Base-by-base conservation (phyloP, 306 rosid species). In the Amphicarpaea edgeworthii region DNA sequence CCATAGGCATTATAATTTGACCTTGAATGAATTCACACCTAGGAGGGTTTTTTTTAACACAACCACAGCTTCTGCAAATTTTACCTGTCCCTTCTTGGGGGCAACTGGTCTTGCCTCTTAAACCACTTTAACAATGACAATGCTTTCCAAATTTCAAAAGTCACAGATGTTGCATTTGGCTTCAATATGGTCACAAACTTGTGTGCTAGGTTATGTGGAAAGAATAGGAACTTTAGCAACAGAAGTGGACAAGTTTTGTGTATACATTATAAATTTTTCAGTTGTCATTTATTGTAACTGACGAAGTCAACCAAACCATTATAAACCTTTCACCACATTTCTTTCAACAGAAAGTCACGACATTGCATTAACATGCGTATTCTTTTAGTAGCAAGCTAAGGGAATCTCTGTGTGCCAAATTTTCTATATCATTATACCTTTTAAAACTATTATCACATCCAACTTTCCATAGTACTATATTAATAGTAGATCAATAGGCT, bases 301-400 rank as follows among this genome's bases (percentile, higher is more conserved):
- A 76, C 61, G 23, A 76, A 53, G 32, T 60, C 62, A 68, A 61
- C 26, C 45, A 67, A 73, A 68, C 42, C 49, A 73, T 43, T 20
- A 64, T 63, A 40, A 12, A 28, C 20, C 68, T 16, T 54, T 64
- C 47, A 62, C 21, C 45, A 55, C 34, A 8, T 2, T 55, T 54
- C 45, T 61, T 58, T 32, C 21, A 58, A 34, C 28, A 57, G 68
- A 55, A 78, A 37, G 49, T 42, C 26, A 37, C 3, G 28, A 11
- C 53, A 54, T 24, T 54, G 23, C 55, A 73, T 65, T 45, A 37
- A 41, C 54, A 34, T 47, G 7, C 68, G 37, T 30, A 28, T 54
- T 9, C 43, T 53, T 59, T 59, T 16, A 58, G 68, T 55, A 20
- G 16, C 16, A 37, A 62, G 42, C 26, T 60, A 73, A 34, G 73